These are phyloP conservation scores for Leccinellum rugosiceps DNA, from an alignment of 768 basidiomycete genomes.

Conservation along the genomic window DNA sequence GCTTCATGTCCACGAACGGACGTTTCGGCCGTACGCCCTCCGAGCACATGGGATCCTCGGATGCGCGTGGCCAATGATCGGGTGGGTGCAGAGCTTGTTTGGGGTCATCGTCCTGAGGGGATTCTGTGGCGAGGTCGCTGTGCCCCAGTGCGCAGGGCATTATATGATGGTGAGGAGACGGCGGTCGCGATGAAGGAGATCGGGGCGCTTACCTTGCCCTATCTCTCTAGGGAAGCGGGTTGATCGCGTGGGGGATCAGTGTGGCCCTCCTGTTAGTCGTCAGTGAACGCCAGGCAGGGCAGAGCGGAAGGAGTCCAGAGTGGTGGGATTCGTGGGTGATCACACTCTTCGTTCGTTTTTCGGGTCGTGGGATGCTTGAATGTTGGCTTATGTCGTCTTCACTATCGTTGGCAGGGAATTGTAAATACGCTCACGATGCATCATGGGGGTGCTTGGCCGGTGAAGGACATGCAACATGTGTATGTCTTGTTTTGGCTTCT, in stretches of 20 bases:
- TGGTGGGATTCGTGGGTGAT: constrained; percentile 81
- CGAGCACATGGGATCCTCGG: constrained; percentile 72
- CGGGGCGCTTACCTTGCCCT: constrained; percentile 7
- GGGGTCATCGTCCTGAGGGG: constrained; percentile 74
- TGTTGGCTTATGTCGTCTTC: not conserved
- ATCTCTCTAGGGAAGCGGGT: constrained; percentile 65
- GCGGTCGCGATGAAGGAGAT: not conserved
- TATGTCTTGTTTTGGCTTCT: constrained; percentile 35
- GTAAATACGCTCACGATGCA: constrained; percentile 95
- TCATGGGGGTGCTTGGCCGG: constrained; percentile 74
- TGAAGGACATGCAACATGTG: constrained; percentile 96
- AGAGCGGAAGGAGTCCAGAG: constrained; percentile 70
- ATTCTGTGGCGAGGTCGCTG: constrained; percentile 65
- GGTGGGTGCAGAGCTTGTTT: constrained; percentile 88
- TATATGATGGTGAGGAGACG: constrained; percentile 62
- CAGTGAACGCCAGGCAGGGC: constrained; percentile 74
- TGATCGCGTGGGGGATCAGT: constrained; percentile 82
- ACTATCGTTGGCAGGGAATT: constrained; percentile 29
- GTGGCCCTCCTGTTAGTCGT: constrained; percentile 75
- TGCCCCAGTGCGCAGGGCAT: constrained; percentile 86
- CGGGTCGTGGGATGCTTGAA: not conserved
- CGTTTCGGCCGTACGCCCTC: constrained; percentile 69
- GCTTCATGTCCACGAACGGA: constrained; percentile 80
- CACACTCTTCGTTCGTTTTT: constrained; percentile 45
- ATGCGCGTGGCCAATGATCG: constrained; percentile 77